phyloP scores from a whole-genome alignment of 2,329 filamentous ascomycete species.

The Helotiales sp. region DNA sequence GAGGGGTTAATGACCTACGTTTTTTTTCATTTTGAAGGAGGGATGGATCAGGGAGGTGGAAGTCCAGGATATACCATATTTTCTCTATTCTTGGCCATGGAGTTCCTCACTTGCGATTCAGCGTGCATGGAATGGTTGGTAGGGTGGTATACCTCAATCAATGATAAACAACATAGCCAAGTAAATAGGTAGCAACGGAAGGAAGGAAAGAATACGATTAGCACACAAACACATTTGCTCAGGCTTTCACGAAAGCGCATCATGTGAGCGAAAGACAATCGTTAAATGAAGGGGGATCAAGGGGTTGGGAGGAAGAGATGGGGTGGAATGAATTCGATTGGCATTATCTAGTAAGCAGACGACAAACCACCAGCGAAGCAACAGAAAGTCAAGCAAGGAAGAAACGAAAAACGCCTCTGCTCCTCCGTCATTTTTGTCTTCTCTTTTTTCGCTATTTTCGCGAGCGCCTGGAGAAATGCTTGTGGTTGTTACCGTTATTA shows the following conservation, averaged over 20 bases:
- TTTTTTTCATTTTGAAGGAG: background rate
- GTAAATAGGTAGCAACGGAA: background rate
- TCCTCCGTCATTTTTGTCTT: background rate
- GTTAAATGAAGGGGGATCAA: too few relatives aligned
- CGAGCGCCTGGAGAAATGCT: constrained; percentile 2
- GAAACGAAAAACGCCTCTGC: background rate
- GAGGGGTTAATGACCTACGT: too few relatives aligned
- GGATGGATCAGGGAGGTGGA: background rate
- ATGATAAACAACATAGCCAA: background rate
- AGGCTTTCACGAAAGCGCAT: background rate
- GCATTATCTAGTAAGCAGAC: background rate
- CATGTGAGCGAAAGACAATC: background rate
- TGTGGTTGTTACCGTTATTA: background rate
- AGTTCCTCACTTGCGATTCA: background rate
- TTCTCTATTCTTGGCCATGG: too few relatives aligned
- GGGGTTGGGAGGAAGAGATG: too few relatives aligned
- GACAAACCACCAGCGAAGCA: background rate
- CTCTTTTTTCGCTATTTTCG: background rate
- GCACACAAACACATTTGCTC: too few relatives aligned
- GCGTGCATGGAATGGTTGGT: background rate
- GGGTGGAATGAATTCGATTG: constrained; percentile 27
- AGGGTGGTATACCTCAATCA: background rate
- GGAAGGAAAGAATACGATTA: too few relatives aligned
- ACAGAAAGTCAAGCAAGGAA: background rate
- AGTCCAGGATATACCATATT: background rate